Base-by-base conservation (phyloP, 345 rosid genomes). In the Salix udensis region DNA sequence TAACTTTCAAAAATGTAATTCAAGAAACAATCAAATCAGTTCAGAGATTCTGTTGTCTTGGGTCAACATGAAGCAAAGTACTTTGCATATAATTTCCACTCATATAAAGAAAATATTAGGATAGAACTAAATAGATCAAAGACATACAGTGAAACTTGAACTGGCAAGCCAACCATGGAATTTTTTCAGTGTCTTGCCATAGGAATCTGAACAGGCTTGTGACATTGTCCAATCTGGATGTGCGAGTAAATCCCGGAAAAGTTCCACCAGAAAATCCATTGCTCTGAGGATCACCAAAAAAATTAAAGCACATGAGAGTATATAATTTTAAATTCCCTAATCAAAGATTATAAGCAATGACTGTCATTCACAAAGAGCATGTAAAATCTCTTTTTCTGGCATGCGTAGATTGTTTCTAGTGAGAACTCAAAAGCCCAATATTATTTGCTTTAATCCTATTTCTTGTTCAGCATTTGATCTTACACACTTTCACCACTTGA, bases 141-240 rank as follows among this genome's bases (percentile, higher is more conserved):
- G 81, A 64, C 53, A 74, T 88, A 86, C 99, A 16, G 90, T 78
- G 88, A 90, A 93, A 88, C 88, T 89, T 73, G 99, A 90, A 86
- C 98, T 91, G 67, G 99, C 99, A 67, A 95, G 87, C 98, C 97
- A 95, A 82, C 99, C 98, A 46, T 93, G 99, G 83, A 86, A 95
- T 79, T 87, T 90, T 83, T 95, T 91, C 78, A 95, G 91, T 26
- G 97, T 95, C 81, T 95, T 95, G 67, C 82, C 81, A 79, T 95
- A 95, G 46, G 99, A 88, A 73, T 95, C 96, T 23, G 88, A 82
- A 78, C 96, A 91, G 74, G 90, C 91, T 84, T 93, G 97, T 53
- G 94, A 39, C 99, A 96, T 96, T 42, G 96, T 77, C 99, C 97
- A 91, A 69, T 96, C 98, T 76, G 86, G 84, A 85, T 93, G 96